These are phyloP conservation scores for Saturnispora ahearnii DNA, from an alignment of 805 yeast genomes.

Conservation along the genomic window DNA sequence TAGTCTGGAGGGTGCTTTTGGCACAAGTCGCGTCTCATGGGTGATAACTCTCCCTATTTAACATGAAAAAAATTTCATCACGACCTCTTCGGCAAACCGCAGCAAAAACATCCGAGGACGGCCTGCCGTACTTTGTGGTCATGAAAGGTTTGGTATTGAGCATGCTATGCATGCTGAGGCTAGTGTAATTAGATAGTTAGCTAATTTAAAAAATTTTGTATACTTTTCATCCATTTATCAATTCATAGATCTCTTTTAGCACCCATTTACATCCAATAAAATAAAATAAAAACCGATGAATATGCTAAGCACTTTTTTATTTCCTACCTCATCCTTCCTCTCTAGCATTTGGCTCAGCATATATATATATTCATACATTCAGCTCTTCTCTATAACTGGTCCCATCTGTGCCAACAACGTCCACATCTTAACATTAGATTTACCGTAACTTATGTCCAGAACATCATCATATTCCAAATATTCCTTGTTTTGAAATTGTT, in stretches of 20 bases:
- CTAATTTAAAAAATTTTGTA: no score
- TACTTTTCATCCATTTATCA: no score
- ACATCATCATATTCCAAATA: conserved; percentile 25
- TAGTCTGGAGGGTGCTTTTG: neutral
- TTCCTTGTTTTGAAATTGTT: conserved; percentile 54
- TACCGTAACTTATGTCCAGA: conserved; percentile 3
- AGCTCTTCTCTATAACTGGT: neutral
- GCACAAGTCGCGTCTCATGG: conserved; percentile 32
- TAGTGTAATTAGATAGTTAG: no score
- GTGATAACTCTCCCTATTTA: conserved; percentile 29
- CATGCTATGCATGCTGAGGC: no score
- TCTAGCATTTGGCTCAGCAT: no score
- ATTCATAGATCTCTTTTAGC: no score
- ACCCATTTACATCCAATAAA: no score
- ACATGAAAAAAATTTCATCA: conserved; percentile 8
- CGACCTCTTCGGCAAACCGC: conserved; percentile 1
- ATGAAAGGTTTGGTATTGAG: neutral
- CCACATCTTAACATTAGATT: conserved; percentile 1
- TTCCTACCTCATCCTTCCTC: neutral
- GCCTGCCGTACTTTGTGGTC: neutral
- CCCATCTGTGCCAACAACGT: neutral
- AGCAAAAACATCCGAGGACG: neutral
- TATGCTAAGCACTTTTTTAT: neutral
- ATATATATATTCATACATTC: neutral
- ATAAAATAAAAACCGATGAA: no score